phyloP scores from a whole-genome alignment of 371 early-diverging fungal species.

The Mucor velutinosus region DNA sequence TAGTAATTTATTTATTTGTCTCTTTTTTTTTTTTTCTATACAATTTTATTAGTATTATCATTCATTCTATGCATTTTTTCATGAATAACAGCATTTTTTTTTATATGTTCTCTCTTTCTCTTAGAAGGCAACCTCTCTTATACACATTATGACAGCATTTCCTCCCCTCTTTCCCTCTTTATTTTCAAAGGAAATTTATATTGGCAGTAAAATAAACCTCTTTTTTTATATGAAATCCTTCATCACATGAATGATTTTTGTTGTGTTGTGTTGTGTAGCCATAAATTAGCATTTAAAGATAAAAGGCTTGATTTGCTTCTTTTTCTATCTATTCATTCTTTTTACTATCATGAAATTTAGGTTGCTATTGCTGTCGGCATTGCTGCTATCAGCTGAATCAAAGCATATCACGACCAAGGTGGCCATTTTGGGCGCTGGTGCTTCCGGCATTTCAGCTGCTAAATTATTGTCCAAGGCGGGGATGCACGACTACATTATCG shows the following conservation, averaged over 20 bases:
- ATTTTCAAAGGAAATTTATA: conserved; percentile 4
- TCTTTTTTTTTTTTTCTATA: background rate
- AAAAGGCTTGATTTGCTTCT: background rate
- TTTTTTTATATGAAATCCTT: background rate
- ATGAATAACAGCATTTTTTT: conserved; percentile 1
- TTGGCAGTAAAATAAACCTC: conserved; percentile 11
- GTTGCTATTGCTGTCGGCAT: background rate
- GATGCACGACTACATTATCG: conserved; percentile 37
- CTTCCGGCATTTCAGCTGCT: conserved; percentile 47
- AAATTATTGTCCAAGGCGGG: conserved; percentile 17
- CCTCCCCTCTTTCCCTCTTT: background rate
- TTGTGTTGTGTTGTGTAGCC: background rate
- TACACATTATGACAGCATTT: conserved; percentile 2
- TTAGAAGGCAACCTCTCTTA: conserved; percentile 1
- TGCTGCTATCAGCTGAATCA: background rate
- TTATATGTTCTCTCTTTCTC: background rate
- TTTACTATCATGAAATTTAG: background rate
- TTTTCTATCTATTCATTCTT: background rate
- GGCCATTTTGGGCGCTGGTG: conserved; percentile 49
- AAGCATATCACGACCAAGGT: conserved; percentile 29
- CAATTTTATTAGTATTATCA: conserved; percentile 8
- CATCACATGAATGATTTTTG: conserved; percentile 5
- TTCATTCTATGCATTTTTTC: conserved; percentile 14
- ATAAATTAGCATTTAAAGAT: background rate
- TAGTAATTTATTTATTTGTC: conserved; percentile 14